Evolutionary conservation across 2,329 filamentous ascomycete species (phyloP).

Genomic region (Rutstroemia sp.): DNA sequence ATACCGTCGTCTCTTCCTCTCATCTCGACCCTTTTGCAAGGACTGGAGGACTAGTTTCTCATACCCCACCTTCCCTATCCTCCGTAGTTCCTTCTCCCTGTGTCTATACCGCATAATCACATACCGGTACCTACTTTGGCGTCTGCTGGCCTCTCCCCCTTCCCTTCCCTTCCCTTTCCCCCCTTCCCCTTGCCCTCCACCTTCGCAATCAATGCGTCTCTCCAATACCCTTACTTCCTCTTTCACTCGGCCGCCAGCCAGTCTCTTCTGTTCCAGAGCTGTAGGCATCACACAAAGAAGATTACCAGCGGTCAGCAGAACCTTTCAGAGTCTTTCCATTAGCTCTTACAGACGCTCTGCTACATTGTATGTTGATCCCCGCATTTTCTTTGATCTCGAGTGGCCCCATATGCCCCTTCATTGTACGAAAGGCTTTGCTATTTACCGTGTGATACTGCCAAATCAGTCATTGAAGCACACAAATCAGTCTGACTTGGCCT

Average conservation of each 20-base stretch:
- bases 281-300: slow-evolving; percentile 17
- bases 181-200: neutral
- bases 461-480: slow-evolving; percentile 1
- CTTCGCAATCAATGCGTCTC: slow-evolving; percentile 24
- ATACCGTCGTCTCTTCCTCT: neutral
- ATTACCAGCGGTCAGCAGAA: slow-evolving; percentile 11
- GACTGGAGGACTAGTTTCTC: neutral
- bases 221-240: slow-evolving; percentile 19
- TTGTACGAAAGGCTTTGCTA: neutral
- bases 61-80: neutral
- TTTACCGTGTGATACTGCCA: neutral
- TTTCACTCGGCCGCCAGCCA: slow-evolving; percentile 20
- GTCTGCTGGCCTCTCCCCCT: neutral
- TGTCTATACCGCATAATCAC: neutral
- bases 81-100: neutral
- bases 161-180: no score
- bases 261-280: slow-evolving; percentile 11
- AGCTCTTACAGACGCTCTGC: slow-evolving; percentile 2
- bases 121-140: neutral
- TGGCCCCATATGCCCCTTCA: neutral
- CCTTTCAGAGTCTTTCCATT: slow-evolving; percentile 6
- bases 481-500: neutral
- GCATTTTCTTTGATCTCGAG: neutral
- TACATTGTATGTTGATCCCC: slow-evolving; percentile 7
- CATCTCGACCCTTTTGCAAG: neutral